A percentile compares a stretch with the other conserved stretches of the same genome.
Conservation (phyloP, 441 rosid genomes). For the Kokia cookei region DNA sequence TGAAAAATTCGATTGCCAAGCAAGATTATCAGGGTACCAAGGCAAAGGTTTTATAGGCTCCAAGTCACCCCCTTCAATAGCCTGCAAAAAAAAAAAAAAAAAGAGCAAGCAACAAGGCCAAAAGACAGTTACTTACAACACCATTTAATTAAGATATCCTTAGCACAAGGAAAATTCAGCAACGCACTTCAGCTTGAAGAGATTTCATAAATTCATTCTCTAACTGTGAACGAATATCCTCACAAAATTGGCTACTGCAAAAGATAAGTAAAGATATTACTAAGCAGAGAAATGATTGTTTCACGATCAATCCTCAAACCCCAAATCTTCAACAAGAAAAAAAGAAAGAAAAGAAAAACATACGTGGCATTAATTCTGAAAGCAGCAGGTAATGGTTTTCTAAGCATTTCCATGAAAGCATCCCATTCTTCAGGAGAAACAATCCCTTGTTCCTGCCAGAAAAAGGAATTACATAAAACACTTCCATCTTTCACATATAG, state of each 20-base stretch:
- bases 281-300: neutral
- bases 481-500: neutral
- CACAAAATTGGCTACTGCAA: slow-evolving; percentile 83
- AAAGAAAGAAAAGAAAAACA: neutral
- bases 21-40: slow-evolving; percentile 90
- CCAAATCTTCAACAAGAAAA: neutral
- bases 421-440: slow-evolving; percentile 84
- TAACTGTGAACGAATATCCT: slow-evolving; percentile 60
- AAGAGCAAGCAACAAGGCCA: neutral
- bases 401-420: slow-evolving; percentile 56
- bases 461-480: neutral
- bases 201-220: slow-evolving; percentile 83
- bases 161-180: neutral
- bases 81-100: slow-evolving; percentile 26
- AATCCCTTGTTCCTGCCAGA: slow-evolving; percentile 67
- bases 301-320: neutral
- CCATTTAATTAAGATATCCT: neutral
- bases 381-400: slow-evolving; percentile 87
- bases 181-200: slow-evolving; percentile 64
- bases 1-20: slow-evolving; percentile 94
- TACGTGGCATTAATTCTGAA: slow-evolving; percentile 91
- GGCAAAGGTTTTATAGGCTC: slow-evolving; percentile 85
- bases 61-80: slow-evolving; percentile 56
- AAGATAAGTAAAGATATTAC: slow-evolving; percentile 3
- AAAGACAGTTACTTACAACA: neutral